Percentiles rank a stretch among this genome's conserved stretches.
Conservation (phyloP, 352 stramenopile species). For the Globisporangium middletonii region DNA sequence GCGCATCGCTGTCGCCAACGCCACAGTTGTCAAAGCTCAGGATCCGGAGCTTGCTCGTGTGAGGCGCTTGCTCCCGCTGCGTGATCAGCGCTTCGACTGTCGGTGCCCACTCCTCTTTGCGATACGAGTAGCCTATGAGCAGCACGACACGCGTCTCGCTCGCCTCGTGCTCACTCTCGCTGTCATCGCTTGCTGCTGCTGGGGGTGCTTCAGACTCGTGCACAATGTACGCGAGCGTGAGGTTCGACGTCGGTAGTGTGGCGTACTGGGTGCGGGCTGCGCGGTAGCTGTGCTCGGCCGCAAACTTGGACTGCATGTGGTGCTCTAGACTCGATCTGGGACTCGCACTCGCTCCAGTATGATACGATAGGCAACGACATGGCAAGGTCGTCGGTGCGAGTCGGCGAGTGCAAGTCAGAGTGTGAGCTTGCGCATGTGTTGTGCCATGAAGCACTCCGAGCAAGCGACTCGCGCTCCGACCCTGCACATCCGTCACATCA, state of each 20-base stretch:
- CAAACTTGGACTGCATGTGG: constrained; percentile 37
- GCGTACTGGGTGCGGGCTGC: constrained; percentile 21
- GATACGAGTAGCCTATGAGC: constrained; percentile 35
- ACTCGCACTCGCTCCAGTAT: background rate
- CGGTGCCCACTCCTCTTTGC: constrained; percentile 37
- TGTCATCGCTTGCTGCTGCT: background rate
- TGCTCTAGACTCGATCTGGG: constrained; percentile 19
- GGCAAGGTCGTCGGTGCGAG: too few species aligned
- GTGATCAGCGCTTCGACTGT: constrained; percentile 26
- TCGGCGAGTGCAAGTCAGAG: too few species aligned
- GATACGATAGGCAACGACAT: too few species aligned
- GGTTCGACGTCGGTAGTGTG: constrained; percentile 24
- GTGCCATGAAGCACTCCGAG: too few species aligned
- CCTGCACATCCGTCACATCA: too few species aligned
- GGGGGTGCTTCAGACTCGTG: constrained; percentile 11
- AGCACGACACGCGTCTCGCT: constrained; percentile 26
- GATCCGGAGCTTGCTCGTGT: constrained; percentile 28
- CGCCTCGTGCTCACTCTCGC: constrained; percentile 1
- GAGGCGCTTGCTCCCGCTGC: constrained; percentile 15
- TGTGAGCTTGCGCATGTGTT: too few species aligned
- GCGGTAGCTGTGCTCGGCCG: constrained; percentile 22
- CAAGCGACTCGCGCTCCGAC: too few species aligned
- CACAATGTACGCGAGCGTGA: constrained; percentile 44
- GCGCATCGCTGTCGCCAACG: constrained; percentile 22
- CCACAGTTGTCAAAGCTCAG: constrained; percentile 61